Base-by-base conservation (phyloP, 83 land plant species). In the Picea mariana region DNA sequence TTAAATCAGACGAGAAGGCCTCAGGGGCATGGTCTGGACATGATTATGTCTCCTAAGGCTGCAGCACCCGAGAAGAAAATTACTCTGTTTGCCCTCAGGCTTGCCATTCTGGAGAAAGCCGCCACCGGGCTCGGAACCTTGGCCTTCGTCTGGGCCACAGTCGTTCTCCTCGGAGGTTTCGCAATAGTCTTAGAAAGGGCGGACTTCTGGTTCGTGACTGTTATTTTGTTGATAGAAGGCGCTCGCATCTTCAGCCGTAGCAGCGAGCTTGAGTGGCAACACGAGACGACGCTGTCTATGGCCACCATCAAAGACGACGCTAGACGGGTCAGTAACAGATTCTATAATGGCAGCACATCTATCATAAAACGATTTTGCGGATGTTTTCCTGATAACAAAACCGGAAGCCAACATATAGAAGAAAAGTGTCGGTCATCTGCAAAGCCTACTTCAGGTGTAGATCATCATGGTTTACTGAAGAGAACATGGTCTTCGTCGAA, bases 61-160 rank as follows among this genome's bases (percentile, higher is more conserved):
- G 31, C 20, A 42, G 90, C 90, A 18, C 97, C 98, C 0, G 98
- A 96, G 77, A 90, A 87, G 84, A 84, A 86, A 77, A 86, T 96
- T 0, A 90, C 93, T 1, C 86, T 96, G 34, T 88, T 96, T 42
- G 99, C 96, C 15, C 80, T 94, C 15, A 80, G 96, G 49, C 87
- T 96, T 7, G 91, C 99, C 0, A 69, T 96, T 2, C 86, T 95
- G 3, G 98, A 95, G 81, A 90, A 92, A 81, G 52, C 89, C 0
- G 89, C 94, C 6, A 86, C 88, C 42, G 79, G 89, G 8, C 79
- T 90, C 12, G 95, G 93, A 23, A 47, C 78, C 11, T 86, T 97
- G 8, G 92, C 90, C 0, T 97, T 97, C 84, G 81, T 97, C 77
- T 97, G 98, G 99, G 99, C 90, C 2, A 88, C 90, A 2, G 90